Percentiles rank a stretch among this genome's conserved stretches.
These are phyloP conservation scores for Cutaneotrichosporon dermatis DNA, from an alignment of 1,284 basidiomycete species.

Conservation along the genomic window DNA sequence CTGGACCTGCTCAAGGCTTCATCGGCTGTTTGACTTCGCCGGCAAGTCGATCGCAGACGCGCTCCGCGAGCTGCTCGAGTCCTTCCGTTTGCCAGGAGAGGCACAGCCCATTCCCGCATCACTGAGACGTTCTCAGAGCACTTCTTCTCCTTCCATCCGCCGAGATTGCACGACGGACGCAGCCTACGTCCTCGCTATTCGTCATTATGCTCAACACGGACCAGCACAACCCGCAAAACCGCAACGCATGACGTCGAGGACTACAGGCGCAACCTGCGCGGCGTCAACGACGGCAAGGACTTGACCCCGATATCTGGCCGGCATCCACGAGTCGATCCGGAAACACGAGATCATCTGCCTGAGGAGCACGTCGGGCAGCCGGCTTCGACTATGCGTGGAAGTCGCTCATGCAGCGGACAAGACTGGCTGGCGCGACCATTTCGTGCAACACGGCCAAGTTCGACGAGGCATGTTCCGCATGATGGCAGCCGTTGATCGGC, in stretches of 20 bases:
- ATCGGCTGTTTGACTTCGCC: slow-evolving; percentile 86
- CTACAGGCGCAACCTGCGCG: slow-evolving; percentile 85
- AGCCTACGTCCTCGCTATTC: slow-evolving; percentile 93
- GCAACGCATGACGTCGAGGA: slow-evolving; percentile 97
- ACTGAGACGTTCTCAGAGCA: slow-evolving; percentile 90
- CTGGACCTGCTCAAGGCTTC: slow-evolving; percentile 75
- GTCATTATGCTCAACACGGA: slow-evolving; percentile 99
- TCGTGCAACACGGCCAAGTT: slow-evolving; percentile 73
- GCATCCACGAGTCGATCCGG: slow-evolving; percentile 89
- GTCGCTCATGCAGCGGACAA: slow-evolving; percentile 77
- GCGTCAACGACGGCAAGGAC: slow-evolving; percentile 81
- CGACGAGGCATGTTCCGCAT: slow-evolving; percentile 90
- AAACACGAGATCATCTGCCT: slow-evolving; percentile 96
- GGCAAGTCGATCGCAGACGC: slow-evolving; percentile 90
- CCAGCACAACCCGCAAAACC: slow-evolving; percentile 91
- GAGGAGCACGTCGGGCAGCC: slow-evolving; percentile 93
- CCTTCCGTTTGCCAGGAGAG: slow-evolving; percentile 93
- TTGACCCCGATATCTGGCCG: slow-evolving; percentile 80
- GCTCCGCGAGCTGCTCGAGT: slow-evolving; percentile 87
- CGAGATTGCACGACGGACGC: slow-evolving; percentile 88
- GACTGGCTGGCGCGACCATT: slow-evolving; percentile 71
- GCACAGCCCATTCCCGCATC: slow-evolving; percentile 90
- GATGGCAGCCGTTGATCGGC: slow-evolving; percentile 88
- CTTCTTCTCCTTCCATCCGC: slow-evolving; percentile 80
- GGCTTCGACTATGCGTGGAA: slow-evolving; percentile 99